Evolutionary conservation across 441 rosid genomes (phyloP).

Genomic region (Corymbia calophylla): DNA sequence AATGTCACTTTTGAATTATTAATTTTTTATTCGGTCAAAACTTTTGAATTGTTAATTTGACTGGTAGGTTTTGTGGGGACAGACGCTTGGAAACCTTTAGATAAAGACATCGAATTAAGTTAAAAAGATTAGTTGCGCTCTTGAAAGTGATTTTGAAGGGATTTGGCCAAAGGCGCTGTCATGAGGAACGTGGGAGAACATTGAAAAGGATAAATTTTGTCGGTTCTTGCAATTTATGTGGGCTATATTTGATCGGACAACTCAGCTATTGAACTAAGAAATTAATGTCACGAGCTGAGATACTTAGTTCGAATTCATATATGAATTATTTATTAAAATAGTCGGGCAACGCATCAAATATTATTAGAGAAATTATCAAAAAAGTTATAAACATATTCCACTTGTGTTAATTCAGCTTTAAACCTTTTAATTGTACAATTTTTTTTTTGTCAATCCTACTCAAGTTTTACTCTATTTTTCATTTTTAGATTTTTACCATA

Average conservation of each 20-base stretch:
- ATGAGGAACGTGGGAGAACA: neutral
- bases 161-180: neutral
- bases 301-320: neutral
- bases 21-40: neutral
- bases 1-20: neutral
- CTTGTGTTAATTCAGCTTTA: accelerated
- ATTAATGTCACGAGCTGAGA: neutral
- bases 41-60: neutral
- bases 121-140: neutral
- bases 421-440: neutral
- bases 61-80: neutral
- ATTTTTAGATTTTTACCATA: too few relatives aligned
- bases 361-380: accelerated
- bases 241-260: neutral
- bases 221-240: neutral
- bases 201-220: too few relatives aligned
- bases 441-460: too few relatives aligned
- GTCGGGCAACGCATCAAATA: neutral
- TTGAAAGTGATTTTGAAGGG: neutral
- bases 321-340: neutral
- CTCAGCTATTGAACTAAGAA: neutral
- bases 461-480: too few relatives aligned
- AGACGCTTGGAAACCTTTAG: neutral
- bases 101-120: neutral
- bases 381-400: neutral